Base-by-base conservation (phyloP, 1,284 basidiomycete genomes). In the Trichosporon sp. region DNA sequence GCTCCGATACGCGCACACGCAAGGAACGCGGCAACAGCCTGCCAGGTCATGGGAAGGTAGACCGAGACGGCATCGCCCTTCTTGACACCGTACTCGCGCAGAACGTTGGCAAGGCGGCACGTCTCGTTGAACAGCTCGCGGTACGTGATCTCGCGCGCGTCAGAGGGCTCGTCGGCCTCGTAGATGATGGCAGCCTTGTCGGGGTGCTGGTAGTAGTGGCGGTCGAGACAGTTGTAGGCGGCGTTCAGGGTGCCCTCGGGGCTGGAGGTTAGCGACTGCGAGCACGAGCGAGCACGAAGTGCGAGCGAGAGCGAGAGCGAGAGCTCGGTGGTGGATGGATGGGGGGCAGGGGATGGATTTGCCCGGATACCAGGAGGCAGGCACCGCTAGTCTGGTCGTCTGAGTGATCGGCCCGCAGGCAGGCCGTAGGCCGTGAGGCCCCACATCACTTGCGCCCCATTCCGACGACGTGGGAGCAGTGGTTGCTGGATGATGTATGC, bases 1-100 rank as follows among this genome's bases (percentile, higher is more conserved):
- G 96, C 95, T 60, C 95, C 96, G 74, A 99, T 92, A 72, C 95
- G 89, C 6, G 95, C 95, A 80, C 95, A 98, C 21, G 95, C 95
- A 60, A 99, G 88, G 86, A 99, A 94, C 32, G 95, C 90, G 36
- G 92, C 93, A 60, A 89, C 92, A 19, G 95, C 89, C 73, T 98
- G 90, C 92, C 92, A 95, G 49, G 79, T 78, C 77, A 77, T 79
- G 61, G 75, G 77, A 16, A 80, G 71, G 70, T 98, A 98, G 69
- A 98, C 84, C 23, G 90, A 91, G 49, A 96, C 91, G 44, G 91
- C 92, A 80, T 99, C 95, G 62, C 95, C 95, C 83, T 95, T 96
- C 84, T 91, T 94, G 80, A 99, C 86, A 65, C 95, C 95, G 75
- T 92, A 87, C 2, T 82, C 83, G 78, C 89, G 93, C 81, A 99